These are phyloP conservation scores for Biscogniauxia sp. DNA, from an alignment of 2,329 filamentous ascomycete species.

Conservation along the genomic window DNA sequence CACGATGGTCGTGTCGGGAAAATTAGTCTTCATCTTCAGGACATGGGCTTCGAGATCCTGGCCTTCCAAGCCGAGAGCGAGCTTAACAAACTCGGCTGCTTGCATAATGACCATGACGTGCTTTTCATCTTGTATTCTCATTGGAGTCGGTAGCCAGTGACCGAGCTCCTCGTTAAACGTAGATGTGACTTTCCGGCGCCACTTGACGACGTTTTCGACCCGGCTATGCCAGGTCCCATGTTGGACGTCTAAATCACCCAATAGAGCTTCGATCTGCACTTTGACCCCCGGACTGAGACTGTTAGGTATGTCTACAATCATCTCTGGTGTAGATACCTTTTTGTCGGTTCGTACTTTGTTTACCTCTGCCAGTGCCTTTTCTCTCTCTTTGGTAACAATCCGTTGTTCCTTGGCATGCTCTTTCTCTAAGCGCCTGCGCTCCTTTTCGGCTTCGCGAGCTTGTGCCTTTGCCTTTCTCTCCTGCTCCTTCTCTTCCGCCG, in stretches of 20 bases:
- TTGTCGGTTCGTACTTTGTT: constrained; percentile 74
- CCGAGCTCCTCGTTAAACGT: constrained; percentile 59
- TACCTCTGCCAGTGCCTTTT: constrained; percentile 66
- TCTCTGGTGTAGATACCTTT: constrained; percentile 69
- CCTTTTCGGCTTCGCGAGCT: constrained; percentile 53
- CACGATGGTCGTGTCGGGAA: constrained; percentile 54
- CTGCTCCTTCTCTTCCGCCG: constrained; percentile 36
- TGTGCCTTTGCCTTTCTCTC: constrained; percentile 46
- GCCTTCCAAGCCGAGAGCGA: constrained; percentile 48
- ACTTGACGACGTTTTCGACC: constrained; percentile 57
- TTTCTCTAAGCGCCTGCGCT: constrained; percentile 54
- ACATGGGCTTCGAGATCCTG: constrained; percentile 59
- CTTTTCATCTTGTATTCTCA: constrained; percentile 52
- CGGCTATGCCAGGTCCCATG: constrained; percentile 44
- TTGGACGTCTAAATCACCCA: constrained; percentile 50
- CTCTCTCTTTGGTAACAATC: constrained; percentile 60
- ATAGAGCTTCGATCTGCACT: constrained; percentile 48
- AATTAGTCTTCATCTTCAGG: constrained; percentile 50
- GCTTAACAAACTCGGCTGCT: constrained; percentile 64
- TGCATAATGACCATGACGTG: constrained; percentile 61
- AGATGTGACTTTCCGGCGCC: constrained; percentile 66
- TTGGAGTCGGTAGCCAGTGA: constrained; percentile 62
- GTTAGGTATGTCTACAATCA: constrained; percentile 70
- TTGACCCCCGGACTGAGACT: constrained; percentile 49
- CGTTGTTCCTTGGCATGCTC: constrained; percentile 61